phyloP scores from a whole-genome alignment of 129 eudicot species.

The Flaveria bidentis region DNA sequence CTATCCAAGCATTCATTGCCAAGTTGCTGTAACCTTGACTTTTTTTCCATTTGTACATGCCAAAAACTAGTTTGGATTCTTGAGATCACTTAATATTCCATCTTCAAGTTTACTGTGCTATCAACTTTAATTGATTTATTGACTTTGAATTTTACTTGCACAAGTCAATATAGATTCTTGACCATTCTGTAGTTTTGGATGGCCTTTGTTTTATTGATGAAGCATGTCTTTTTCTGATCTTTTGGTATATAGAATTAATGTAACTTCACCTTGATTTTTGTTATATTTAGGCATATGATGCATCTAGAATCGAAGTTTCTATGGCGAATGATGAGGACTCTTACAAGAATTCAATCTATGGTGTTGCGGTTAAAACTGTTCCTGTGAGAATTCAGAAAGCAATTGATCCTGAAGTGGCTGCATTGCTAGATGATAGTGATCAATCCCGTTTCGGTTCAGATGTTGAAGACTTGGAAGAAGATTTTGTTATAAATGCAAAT shows the following conservation, averaged over 20 bases:
- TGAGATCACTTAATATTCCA: background rate
- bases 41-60: background rate
- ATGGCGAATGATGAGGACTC: slow-evolving; percentile 51
- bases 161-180: background rate
- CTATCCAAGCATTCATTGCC: background rate
- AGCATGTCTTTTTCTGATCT: background rate
- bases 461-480: slow-evolving; percentile 79
- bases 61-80: background rate
- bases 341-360: slow-evolving; percentile 55
- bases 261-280: background rate
- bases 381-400: slow-evolving; percentile 74
- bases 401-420: slow-evolving; percentile 85
- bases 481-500: slow-evolving; percentile 81
- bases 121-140: background rate
- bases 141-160: background rate
- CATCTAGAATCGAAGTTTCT: slow-evolving; percentile 63
- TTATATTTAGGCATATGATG: slow-evolving; percentile 79
- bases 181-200: background rate
- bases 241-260: background rate
- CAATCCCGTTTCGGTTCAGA: slow-evolving; percentile 72
- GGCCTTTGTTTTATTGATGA: background rate
- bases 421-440: slow-evolving; percentile 76
- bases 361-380: slow-evolving; percentile 73
- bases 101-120: background rate
- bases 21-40: background rate